phyloP scores from a whole-genome alignment of 2,329 filamentous ascomycete species.

The Cercospora zeae-maydis region DNA sequence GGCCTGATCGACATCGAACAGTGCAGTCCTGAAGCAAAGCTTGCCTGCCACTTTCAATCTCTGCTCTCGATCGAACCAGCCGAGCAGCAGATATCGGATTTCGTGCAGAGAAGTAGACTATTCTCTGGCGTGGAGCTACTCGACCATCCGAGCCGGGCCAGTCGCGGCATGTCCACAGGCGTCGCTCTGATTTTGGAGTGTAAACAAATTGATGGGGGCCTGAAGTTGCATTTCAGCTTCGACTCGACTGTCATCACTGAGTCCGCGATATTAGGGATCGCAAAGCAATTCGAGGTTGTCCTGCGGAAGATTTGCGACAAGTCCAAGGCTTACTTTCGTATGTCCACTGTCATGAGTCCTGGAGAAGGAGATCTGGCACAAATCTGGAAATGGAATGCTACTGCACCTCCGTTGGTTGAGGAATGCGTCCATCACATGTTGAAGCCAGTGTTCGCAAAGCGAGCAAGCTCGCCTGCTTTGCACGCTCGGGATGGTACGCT shows the following conservation, averaged over 20 bases:
- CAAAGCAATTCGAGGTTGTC: neutral
- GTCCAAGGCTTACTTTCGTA: neutral
- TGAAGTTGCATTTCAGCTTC: neutral
- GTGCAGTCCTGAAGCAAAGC: conserved; percentile 51
- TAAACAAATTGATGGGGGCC: neutral
- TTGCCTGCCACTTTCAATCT: conserved; percentile 45
- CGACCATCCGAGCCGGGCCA: neutral
- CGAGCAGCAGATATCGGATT: neutral
- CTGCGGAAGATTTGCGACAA: neutral
- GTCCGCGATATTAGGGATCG: neutral
- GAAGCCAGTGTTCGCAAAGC: neutral
- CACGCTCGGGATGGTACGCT: conserved; percentile 15
- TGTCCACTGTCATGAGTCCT: neutral
- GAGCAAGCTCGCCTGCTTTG: conserved; percentile 20
- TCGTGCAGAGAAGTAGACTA: neutral
- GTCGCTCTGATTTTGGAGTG: conserved; percentile 9
- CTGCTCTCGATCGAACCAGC: conserved; percentile 5
- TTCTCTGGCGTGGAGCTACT: neutral
- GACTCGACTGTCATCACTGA: neutral
- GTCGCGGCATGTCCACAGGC: neutral
- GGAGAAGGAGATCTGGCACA: neutral
- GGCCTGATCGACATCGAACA: conserved; percentile 39
- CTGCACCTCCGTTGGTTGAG: neutral
- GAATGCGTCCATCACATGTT: conserved; percentile 9
- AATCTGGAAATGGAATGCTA: conserved; percentile 8